These are phyloP conservation scores for Comarum palustre DNA, from an alignment of 306 rosid species.

Conservation along the genomic window DNA sequence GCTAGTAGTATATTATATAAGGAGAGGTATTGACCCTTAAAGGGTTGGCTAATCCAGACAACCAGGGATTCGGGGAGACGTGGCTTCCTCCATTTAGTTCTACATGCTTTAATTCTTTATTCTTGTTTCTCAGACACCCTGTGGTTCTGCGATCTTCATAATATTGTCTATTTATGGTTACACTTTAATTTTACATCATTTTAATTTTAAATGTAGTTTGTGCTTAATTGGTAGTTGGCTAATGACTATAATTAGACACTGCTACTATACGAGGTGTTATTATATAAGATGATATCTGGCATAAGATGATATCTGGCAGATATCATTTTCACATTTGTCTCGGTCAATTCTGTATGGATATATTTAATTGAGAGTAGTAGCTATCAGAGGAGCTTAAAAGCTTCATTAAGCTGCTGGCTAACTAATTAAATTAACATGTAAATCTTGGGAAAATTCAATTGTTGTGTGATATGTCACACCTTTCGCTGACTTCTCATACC, in stretches of 20 bases:
- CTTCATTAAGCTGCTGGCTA: constrained; percentile 12
- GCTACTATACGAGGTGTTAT: not conserved
- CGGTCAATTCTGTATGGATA: not conserved
- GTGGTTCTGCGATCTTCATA: constrained; percentile 14
- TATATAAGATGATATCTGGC: not conserved
- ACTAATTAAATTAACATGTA: not conserved
- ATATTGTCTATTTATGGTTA: not conserved
- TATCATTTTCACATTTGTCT: no score
- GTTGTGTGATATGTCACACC: constrained; percentile 25
- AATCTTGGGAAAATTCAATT: constrained; percentile 32
- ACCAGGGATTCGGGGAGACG: constrained; percentile 25
- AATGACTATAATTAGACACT: not conserved
- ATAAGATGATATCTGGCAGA: no score
- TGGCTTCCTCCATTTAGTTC: constrained; percentile 21
- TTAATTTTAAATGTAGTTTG: not conserved
- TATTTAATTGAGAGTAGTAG: not conserved
- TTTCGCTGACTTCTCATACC: constrained; percentile 20
- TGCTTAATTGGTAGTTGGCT: constrained; percentile 16
- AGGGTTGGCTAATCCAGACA: constrained; percentile 19
- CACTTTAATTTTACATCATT: not conserved
- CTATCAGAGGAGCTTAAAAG: not conserved
- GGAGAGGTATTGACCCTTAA: constrained; percentile 1
- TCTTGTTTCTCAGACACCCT: not conserved
- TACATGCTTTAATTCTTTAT: not conserved
- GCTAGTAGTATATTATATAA: not conserved